A percentile compares a stretch with the other conserved stretches of the same genome.
These are phyloP conservation scores for Eremomyces bilateralis DNA, from an alignment of 495 filamentous ascomycete species.

Conservation along the genomic window DNA sequence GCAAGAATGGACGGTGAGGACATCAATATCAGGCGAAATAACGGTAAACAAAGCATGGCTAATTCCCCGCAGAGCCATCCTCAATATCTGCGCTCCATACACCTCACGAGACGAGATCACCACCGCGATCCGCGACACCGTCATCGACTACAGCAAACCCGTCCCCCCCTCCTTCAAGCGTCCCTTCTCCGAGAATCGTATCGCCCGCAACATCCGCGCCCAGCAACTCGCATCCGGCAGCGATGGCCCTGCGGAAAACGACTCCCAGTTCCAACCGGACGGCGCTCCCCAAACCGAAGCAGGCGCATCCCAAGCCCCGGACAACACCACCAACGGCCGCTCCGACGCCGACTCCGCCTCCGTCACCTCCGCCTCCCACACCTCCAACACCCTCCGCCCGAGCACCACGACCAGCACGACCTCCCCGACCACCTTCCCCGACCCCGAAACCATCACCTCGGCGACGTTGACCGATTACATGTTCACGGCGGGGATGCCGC, in stretches of 20 bases:
- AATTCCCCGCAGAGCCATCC: slow-evolving; percentile 47
- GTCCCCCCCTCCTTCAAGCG: slow-evolving; percentile 27
- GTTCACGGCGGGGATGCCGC: slow-evolving; percentile 65
- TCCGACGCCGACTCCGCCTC: slow-evolving; percentile 4
- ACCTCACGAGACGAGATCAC: slow-evolving; percentile 94
- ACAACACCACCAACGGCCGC: slow-evolving; percentile 9
- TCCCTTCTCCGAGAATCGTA: slow-evolving; percentile 68
- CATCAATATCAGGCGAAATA: no score
- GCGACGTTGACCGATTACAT: slow-evolving; percentile 59
- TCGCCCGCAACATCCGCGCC: slow-evolving; percentile 57
- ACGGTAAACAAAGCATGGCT: no score
- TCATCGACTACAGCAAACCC: slow-evolving; percentile 57
- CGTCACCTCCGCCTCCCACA: not conserved
- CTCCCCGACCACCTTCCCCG: slow-evolving; percentile 18
- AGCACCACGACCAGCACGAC: slow-evolving; percentile 6
- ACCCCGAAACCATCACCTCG: slow-evolving; percentile 71
- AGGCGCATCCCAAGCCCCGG: slow-evolving; percentile 14
- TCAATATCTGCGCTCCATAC: slow-evolving; percentile 96
- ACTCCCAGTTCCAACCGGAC: slow-evolving; percentile 15
- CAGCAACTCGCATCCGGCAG: slow-evolving; percentile 24
- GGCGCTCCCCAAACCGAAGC: slow-evolving; percentile 9
- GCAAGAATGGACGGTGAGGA: slow-evolving; percentile 59
- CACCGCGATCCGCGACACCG: slow-evolving; percentile 67
- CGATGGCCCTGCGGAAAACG: slow-evolving; percentile 17
- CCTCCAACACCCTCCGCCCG: not conserved